Conservation (phyloP, 148 eudicot species). For the Fagopyrum homotropicum region DNA sequence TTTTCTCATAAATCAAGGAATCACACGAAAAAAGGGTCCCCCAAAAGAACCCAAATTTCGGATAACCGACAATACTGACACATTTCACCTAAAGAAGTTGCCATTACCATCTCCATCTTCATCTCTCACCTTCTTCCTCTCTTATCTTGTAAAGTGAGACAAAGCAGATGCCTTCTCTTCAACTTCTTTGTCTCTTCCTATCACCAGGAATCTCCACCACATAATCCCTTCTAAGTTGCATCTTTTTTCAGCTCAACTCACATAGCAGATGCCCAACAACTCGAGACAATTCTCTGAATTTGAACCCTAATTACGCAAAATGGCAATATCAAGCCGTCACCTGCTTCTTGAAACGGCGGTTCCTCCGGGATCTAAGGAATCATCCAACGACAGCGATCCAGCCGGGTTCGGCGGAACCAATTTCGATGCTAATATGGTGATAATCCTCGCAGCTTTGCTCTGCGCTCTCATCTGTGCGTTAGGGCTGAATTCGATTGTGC, state of each 20-base stretch:
- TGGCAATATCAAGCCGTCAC: background rate
- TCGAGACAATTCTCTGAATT: background rate
- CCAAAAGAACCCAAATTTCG: background rate
- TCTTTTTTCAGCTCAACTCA: too few species aligned
- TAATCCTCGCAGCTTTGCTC: conserved; percentile 43
- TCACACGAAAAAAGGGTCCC: background rate
- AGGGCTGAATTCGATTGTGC: conserved; percentile 41
- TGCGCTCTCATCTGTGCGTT: conserved; percentile 43
- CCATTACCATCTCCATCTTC: conserved; percentile 10
- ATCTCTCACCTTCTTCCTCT: background rate
- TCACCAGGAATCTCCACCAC: conserved; percentile 7
- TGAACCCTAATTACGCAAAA: background rate
- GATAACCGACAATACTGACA: conserved; percentile 6
- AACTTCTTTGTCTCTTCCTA: background rate
- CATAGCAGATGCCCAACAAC: too few species aligned
- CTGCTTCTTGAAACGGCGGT: background rate
- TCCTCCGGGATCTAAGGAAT: background rate
- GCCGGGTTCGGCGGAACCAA: conserved; percentile 14
- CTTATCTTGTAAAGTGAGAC: background rate
- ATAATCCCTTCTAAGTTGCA: background rate
- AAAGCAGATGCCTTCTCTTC: conserved; percentile 2
- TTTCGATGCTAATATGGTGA: conserved; percentile 48
- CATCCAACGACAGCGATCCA: background rate
- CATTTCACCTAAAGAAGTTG: background rate
- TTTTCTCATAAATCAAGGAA: background rate